phyloP scores from a whole-genome alignment of 306 rosid genomes.

The Ormosia emarginata region DNA sequence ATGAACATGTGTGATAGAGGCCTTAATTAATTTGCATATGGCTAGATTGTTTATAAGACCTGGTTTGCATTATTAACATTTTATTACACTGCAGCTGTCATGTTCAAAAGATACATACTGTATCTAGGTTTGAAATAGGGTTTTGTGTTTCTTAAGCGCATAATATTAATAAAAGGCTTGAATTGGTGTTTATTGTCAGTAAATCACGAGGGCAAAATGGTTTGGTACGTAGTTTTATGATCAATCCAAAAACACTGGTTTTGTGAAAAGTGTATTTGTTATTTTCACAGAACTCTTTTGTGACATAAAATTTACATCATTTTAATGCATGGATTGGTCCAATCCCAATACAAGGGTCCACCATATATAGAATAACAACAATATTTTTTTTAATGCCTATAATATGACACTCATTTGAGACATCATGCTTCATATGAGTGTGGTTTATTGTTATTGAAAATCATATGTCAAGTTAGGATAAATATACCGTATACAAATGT shows the following conservation, averaged over 20 bases:
- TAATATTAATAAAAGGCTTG: constrained; percentile 5
- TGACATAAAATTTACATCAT: too few species aligned
- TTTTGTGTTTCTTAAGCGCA: constrained; percentile 25
- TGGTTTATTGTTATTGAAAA: too few species aligned
- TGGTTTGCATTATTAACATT: constrained; percentile 24
- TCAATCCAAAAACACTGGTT: background rate
- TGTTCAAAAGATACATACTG: constrained; percentile 4
- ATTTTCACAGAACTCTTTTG: background rate
- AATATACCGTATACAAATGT: too few species aligned
- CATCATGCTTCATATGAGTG: too few species aligned
- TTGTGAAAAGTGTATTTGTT: background rate
- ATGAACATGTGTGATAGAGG: constrained; percentile 30
- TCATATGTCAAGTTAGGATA: too few species aligned
- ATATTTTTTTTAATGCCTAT: too few species aligned
- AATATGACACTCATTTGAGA: too few species aligned
- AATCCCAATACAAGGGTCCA: too few species aligned
- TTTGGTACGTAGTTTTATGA: background rate
- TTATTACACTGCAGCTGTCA: constrained; percentile 21
- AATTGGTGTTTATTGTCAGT: constrained; percentile 6
- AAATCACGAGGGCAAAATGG: background rate
- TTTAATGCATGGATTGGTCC: background rate
- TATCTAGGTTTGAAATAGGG: constrained; percentile 22
- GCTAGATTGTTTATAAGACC: constrained; percentile 17
- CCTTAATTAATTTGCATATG: background rate
- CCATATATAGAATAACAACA: background rate